These are phyloP conservation scores for Puccinellia tenuiflora DNA, from an alignment of 176 grass and related monocot species.

Conservation along the genomic window DNA sequence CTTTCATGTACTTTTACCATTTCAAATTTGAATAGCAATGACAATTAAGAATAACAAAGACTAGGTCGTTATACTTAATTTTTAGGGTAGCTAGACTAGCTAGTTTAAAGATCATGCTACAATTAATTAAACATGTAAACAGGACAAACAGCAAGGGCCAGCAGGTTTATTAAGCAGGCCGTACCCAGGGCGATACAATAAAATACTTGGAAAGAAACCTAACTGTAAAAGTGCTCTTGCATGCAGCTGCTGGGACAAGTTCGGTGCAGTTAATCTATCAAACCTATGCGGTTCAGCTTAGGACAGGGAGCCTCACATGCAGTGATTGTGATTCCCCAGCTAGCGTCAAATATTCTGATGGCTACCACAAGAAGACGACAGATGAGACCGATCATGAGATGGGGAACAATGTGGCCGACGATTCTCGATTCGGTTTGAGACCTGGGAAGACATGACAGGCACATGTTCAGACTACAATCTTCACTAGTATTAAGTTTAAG, in stretches of 20 bases:
- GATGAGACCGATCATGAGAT: background rate
- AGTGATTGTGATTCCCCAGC: constrained; percentile 27
- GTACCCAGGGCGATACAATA: too few relatives aligned
- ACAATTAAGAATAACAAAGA: too few relatives aligned
- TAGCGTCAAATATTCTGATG: constrained; percentile 33
- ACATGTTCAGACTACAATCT: constrained; percentile 13
- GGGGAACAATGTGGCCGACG: background rate
- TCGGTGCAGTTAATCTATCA: constrained; percentile 11
- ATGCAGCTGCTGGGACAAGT: background rate
- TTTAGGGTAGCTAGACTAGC: too few relatives aligned
- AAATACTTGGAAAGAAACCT: background rate
- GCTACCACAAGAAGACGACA: constrained; percentile 34
- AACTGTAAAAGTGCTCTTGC: background rate
- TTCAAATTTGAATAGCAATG: too few relatives aligned
- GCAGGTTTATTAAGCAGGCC: too few relatives aligned
- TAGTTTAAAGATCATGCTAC: too few relatives aligned
- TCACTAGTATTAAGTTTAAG: background rate
- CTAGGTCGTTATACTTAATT: too few relatives aligned
- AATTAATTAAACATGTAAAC: too few relatives aligned
- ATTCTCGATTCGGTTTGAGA: constrained; percentile 13
- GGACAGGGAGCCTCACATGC: constrained; percentile 21
- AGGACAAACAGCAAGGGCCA: too few relatives aligned
- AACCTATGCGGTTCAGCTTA: background rate
- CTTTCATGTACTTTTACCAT: too few relatives aligned
- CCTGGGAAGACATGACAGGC: background rate